A percentile compares a stretch with the other conserved stretches of the same genome.
phyloP scores from a whole-genome alignment of 1,284 basidiomycete genomes.

The Heterobasidion annosum region DNA sequence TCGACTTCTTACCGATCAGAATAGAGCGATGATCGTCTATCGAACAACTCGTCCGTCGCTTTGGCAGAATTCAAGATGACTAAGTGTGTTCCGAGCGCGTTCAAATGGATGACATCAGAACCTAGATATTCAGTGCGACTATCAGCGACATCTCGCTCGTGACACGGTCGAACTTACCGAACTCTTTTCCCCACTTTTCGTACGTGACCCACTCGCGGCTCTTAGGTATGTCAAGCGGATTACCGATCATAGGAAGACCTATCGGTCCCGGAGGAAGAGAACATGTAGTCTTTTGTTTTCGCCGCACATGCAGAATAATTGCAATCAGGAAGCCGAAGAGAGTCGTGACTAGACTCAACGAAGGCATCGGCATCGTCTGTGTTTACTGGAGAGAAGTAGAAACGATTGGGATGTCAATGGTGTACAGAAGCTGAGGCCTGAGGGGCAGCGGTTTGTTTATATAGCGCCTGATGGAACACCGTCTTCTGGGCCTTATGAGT shows the following conservation, averaged over 20 bases:
- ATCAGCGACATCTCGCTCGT: not conserved
- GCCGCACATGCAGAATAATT: too few relatives aligned
- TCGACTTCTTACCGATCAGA: conserved; percentile 7
- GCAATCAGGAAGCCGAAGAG: too few relatives aligned
- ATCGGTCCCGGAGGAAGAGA: conserved; percentile 11
- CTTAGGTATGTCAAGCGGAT: conserved; percentile 9
- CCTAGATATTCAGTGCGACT: not conserved
- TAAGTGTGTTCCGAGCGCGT: conserved; percentile 6
- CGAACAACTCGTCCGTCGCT: conserved; percentile 11
- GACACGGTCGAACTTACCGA: conserved; percentile 1
- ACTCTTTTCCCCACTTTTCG: conserved; percentile 6
- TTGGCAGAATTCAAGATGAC: conserved; percentile 10
- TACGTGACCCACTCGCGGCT: conserved; percentile 6
- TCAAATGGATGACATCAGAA: conserved; percentile 7
- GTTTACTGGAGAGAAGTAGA: too few relatives aligned
- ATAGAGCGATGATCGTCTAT: conserved; percentile 7
- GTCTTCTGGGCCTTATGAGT: too few relatives aligned
- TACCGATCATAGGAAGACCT: conserved; percentile 9
- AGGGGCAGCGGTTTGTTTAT: too few relatives aligned
- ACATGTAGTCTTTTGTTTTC: too few relatives aligned
- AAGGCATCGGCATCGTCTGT: too few relatives aligned
- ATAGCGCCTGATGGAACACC: too few relatives aligned
- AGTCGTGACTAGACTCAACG: too few relatives aligned
- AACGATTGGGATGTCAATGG: too few relatives aligned
- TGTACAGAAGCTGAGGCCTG: too few relatives aligned